Evolutionary conservation across 768 basidiomycete species (phyloP).

Genomic region (Tephrocybe sp.): DNA sequence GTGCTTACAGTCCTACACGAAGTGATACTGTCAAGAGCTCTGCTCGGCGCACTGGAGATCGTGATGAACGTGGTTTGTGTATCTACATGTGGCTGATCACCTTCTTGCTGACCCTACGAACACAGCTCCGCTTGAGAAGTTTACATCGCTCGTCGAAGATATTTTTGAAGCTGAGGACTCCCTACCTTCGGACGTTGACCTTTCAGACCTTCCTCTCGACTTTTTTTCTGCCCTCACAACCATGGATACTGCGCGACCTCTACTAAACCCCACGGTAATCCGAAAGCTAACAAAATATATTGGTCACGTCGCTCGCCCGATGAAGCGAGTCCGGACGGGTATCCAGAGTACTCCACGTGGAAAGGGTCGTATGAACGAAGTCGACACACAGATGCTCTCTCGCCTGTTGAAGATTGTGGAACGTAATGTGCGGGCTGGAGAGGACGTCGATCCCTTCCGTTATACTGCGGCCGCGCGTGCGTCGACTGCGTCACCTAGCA

Average conservation of each 20-base stretch:
- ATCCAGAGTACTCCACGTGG: slow-evolving; percentile 43
- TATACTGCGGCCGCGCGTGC: slow-evolving; percentile 21
- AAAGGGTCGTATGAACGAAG: slow-evolving; percentile 61
- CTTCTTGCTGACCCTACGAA: neutral
- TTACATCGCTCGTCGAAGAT: slow-evolving; percentile 75
- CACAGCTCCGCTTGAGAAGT: slow-evolving; percentile 70
- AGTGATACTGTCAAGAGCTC: slow-evolving; percentile 44
- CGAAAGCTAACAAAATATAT: slow-evolving; percentile 72
- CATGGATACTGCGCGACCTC: slow-evolving; percentile 53
- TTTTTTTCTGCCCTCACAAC: slow-evolving; percentile 63
- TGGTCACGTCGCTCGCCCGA: slow-evolving; percentile 61
- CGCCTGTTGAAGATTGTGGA: slow-evolving; percentile 77
- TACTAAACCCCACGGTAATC: slow-evolving; percentile 55
- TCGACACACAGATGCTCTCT: slow-evolving; percentile 60
- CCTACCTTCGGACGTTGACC: slow-evolving; percentile 53
- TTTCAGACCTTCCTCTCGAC: slow-evolving; percentile 50
- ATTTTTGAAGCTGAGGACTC: slow-evolving; percentile 81
- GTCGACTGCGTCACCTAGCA: slow-evolving; percentile 45
- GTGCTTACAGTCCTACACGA: slow-evolving; percentile 27
- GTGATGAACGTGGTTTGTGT: slow-evolving; percentile 68
- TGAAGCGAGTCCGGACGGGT: slow-evolving; percentile 58
- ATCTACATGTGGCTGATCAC: neutral
- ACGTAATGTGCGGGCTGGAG: slow-evolving; percentile 71
- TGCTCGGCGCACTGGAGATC: slow-evolving; percentile 62
- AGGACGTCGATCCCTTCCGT: slow-evolving; percentile 72